Percentiles rank a stretch among this genome's conserved stretches.
phyloP scores from a whole-genome alignment of 306 rosid genomes.

The Cicer cuneatum region DNA sequence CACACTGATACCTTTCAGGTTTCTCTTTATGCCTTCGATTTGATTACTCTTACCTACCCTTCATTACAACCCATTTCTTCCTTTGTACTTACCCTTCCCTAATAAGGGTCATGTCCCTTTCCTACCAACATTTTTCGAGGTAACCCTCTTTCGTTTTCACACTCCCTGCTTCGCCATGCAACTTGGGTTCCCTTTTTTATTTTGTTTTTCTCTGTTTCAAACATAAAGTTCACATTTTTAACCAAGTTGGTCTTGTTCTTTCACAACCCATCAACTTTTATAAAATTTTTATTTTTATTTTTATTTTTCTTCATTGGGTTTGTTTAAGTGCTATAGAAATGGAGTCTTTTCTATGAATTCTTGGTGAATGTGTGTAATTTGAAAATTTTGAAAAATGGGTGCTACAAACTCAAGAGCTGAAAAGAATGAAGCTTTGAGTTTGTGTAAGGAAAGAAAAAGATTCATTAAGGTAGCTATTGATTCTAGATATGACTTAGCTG shows the following conservation, averaged over 20 bases:
- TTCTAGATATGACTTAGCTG: constrained; percentile 84
- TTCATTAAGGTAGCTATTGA: constrained; percentile 84
- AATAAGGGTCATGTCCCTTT: constrained; percentile 39
- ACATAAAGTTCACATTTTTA: constrained; percentile 48
- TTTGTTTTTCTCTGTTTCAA: constrained; percentile 42
- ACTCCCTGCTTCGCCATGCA: constrained; percentile 41
- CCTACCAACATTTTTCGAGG: constrained; percentile 43
- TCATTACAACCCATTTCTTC: constrained; percentile 36
- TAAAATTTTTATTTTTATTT: no score
- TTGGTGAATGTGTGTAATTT: constrained; percentile 40
- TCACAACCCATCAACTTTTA: no score
- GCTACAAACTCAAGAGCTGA: constrained; percentile 71
- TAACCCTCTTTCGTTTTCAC: constrained; percentile 33
- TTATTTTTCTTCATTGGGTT: no score
- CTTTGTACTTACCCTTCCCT: constrained; percentile 34
- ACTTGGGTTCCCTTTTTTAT: constrained; percentile 30
- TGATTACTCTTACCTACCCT: constrained; percentile 51
- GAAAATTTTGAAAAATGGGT: constrained; percentile 56
- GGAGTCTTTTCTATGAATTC: constrained; percentile 19
- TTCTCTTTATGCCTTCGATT: constrained; percentile 50
- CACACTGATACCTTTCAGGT: constrained; percentile 41
- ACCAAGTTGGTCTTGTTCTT: not conserved
- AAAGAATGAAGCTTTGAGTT: constrained; percentile 75
- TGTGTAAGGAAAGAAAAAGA: constrained; percentile 79
- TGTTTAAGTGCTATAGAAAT: not conserved